Evolutionary conservation across 192 early-diverging fungal species (phyloP), one percentile per base, ranked within the genome.

Genomic region (Backusella australiensis): DNA sequence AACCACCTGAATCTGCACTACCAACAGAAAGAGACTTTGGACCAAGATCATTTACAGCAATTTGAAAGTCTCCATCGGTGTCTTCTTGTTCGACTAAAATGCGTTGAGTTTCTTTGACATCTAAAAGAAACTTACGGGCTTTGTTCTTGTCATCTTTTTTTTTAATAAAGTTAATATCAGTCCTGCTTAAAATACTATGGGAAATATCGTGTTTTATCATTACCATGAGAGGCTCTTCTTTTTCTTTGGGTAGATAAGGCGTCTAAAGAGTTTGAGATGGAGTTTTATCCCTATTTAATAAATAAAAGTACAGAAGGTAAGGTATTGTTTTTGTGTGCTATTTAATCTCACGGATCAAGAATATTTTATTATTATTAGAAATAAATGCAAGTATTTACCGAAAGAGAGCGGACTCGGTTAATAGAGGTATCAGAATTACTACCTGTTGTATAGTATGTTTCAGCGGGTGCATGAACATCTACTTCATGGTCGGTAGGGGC

Each of bases 61-160:
- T 98, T 77, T 98, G 98, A 75, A 88, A 93, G 78, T 99, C 95
- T 23, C 93, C 93, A 85, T 98, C 93, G 0, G 96, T 97, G 78
- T 99, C 98, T 82, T 98, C 98, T 75, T 99, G 98, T 69, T 86
- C 90, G 29, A 99, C 86, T 8, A 99, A 86, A 36, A 84, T 75
- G 65, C 91, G 86, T 66, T 94, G 90, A 1, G 94, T 95, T 65
- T 89, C 90, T 44, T 90, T 89, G 1, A 98, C 96, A 67, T 98
- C 93, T 59, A 98, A 87, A 11, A 97, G 80, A 78, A 97, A 96
- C 34, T 89, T 86, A n/a, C 93, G 85, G 6, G 94, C 86, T 36
- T 89, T 87, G 63, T 68, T 75, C 32, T 81, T 81, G 26, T 81
- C 76, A 23, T 81, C 76, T 81, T 72, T 49, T 19, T n/a, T n/a